Conservation (phyloP, 1,284 basidiomycete species). For the Ustilago loliicola region DNA sequence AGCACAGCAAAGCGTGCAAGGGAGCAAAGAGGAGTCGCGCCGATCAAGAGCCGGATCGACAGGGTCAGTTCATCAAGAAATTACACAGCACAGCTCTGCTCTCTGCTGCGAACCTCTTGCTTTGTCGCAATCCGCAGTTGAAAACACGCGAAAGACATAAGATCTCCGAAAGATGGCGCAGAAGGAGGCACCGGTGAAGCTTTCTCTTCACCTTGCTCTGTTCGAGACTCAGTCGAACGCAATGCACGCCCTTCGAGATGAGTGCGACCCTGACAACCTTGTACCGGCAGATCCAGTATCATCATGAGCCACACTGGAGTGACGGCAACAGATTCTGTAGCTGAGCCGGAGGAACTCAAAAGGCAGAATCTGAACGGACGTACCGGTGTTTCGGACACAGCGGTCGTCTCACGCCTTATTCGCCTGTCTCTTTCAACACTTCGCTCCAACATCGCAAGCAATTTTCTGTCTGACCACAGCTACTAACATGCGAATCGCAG, state of each 20-base stretch:
- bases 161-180: neutral
- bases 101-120: too few relatives aligned
- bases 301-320: neutral
- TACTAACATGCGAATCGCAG: neutral
- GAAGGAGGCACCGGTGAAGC: neutral
- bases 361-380: neutral
- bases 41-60: constrained; percentile 13
- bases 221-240: neutral
- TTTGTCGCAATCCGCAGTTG: neutral
- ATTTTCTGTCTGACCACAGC: neutral
- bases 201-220: neutral
- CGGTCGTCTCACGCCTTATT: neutral
- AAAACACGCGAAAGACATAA: neutral
- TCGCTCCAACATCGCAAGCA: neutral
- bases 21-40: neutral
- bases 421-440: neutral
- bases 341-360: neutral
- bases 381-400: constrained; percentile 10
- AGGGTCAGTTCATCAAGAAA: neutral
- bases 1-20: neutral
- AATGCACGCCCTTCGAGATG: neutral
- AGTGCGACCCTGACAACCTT: neutral
- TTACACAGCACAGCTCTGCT: neutral
- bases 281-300: neutral
- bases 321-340: neutral